A percentile compares a stretch with the other conserved stretches of the same genome.
These are phyloP conservation scores for Mortierella sp. DNA, from an alignment of 371 early-diverging fungal genomes.

Conservation along the genomic window DNA sequence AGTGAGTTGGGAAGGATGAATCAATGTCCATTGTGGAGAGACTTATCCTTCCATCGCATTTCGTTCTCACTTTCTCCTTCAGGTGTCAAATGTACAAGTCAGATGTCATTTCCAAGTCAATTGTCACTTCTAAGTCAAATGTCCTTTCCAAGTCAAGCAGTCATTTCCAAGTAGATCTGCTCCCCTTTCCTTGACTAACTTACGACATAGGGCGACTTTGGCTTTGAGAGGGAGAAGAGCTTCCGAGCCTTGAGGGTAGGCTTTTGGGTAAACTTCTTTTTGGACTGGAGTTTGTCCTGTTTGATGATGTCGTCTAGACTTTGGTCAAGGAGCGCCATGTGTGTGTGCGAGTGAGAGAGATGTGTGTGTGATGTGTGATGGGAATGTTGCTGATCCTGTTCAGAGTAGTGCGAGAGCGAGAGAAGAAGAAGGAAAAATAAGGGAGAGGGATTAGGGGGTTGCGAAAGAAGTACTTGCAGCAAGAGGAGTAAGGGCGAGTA, in stretches of 20 bases:
- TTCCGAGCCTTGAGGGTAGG: slow-evolving; percentile 11
- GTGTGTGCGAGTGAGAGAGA: neutral
- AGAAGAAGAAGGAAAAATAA: no score
- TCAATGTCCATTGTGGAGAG: neutral
- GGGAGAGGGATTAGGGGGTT: neutral
- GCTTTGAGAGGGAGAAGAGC: slow-evolving; percentile 12
- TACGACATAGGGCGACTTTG: neutral
- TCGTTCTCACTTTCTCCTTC: neutral
- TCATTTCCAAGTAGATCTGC: neutral
- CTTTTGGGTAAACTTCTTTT: slow-evolving; percentile 11
- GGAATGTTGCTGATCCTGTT: neutral
- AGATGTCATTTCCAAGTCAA: no score
- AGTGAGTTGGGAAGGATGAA: neutral
- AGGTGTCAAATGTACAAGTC: neutral
- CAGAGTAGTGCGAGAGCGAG: neutral
- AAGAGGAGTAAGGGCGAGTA: neutral
- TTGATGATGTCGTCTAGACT: slow-evolving; percentile 71
- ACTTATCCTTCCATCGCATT: neutral
- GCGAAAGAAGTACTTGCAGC: neutral
- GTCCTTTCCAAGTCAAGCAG: no score
- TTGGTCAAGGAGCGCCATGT: slow-evolving; percentile 62
- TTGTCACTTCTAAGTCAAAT: no score
- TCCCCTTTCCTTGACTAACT: neutral
- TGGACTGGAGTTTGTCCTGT: slow-evolving; percentile 46
- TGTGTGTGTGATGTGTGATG: no score